A percentile compares a stretch with the other conserved stretches of the same genome.
These are phyloP conservation scores for Glarea lozoyensis DNA, from an alignment of 495 filamentous ascomycete species.

Conservation along the genomic window DNA sequence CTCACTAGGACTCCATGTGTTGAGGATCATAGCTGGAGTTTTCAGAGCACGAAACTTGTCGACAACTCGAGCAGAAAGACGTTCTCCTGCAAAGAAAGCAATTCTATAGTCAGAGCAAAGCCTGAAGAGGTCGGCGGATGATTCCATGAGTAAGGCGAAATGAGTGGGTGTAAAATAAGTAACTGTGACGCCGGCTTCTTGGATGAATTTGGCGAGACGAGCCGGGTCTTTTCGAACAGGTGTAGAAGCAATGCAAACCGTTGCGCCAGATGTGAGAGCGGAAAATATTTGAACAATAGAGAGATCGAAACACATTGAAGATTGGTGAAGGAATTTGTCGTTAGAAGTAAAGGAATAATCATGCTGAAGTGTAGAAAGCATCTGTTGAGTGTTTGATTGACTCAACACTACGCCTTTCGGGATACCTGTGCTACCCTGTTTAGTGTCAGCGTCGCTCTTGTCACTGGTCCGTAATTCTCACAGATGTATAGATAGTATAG, in stretches of 20 bases:
- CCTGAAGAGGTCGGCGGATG: constrained; percentile 11
- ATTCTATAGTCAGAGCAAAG: constrained; percentile 10
- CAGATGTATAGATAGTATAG: constrained; percentile 24
- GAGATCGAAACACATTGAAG: constrained; percentile 26
- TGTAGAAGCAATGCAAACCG: constrained; percentile 17
- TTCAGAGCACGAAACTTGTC: constrained; percentile 18
- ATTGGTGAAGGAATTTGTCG: constrained; percentile 26
- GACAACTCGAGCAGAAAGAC: constrained; percentile 18
- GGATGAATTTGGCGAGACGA: constrained; percentile 21
- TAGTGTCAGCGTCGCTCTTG: not conserved
- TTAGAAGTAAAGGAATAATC: constrained; percentile 16
- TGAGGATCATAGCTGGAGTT: constrained; percentile 16
- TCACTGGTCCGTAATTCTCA: constrained; percentile 7
- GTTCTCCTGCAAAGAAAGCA: constrained; percentile 20
- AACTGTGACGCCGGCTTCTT: constrained; percentile 13
- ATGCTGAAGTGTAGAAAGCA: constrained; percentile 19
- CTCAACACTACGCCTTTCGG: constrained; percentile 28
- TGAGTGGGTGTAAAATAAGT: constrained; percentile 26
- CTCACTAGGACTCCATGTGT: constrained; percentile 21
- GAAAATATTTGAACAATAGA: constrained; percentile 27
- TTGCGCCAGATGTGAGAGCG: constrained; percentile 23
- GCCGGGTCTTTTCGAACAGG: constrained; percentile 21
- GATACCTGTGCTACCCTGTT: constrained; percentile 24
- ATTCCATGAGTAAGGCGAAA: constrained; percentile 24
- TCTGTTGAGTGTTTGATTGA: constrained; percentile 21